Evolutionary conservation across 768 basidiomycete species (phyloP), one percentile per base, ranked within the genome.

Genomic region (Crucibulum laeve): DNA sequence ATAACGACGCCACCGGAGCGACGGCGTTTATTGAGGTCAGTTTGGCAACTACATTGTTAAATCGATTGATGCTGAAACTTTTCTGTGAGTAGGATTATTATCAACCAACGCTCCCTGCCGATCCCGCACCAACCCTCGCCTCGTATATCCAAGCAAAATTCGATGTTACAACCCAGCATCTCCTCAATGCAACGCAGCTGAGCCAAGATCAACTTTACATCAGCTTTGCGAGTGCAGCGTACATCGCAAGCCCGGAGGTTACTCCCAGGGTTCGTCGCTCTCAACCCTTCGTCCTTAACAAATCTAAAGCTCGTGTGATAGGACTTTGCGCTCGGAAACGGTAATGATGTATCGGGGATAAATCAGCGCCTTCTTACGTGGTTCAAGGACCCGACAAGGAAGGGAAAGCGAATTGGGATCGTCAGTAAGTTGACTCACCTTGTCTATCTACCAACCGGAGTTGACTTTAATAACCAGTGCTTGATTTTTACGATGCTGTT

Each of bases 401-500:
- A 69, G 40, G 72, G 73, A 17, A 52, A 69, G 46, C 57, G 74
- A 25, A 68, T 73, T 49, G 74, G 74, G 3, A 60, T 74, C 24
- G 64, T 77, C 42, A 70, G 73, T 75, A 44, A 22, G 73, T 67
- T 38, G 26, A 14, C 42, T 8, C 2, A 15, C 42, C 39, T 6
- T 32, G 26, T 38, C 1, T 15, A 30, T 36, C 19, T 21, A 1
- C 14, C n/a, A n/a, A 26, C 35, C 21, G 21, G 28, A 3, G 8
- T 39, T 26, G 7, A 32, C 25, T 19, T 4, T 33, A 8, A 25
- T 44, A 34, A 23, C 2, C 35, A 76, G 74, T 76, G 66, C 59
- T 74, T 26, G 74, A 74, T 52, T 76, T 76, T 48, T 76, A 71
- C 48, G 65, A 73, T 45, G 60, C 59, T 25, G 64, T 70, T 17